phyloP scores from a whole-genome alignment of 1,139 yeast species.

The Pichia sp. region DNA sequence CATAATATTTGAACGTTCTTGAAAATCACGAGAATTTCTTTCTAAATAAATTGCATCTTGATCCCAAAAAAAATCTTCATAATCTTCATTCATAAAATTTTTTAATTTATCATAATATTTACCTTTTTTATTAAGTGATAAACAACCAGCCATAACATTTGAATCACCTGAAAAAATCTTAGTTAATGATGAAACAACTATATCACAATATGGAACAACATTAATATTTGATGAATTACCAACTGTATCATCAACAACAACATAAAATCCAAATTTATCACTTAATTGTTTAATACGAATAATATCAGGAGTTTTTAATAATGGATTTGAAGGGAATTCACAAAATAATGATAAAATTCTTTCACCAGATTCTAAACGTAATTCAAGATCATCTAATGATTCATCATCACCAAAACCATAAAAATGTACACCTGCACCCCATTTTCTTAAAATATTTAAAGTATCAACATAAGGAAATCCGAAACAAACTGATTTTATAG shows the following conservation, averaged over 20 bases:
- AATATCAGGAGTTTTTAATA: constrained; percentile 77
- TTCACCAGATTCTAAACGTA: constrained; percentile 54
- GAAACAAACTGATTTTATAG: constrained; percentile 69
- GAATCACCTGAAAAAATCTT: constrained; percentile 93
- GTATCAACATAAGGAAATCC: constrained; percentile 97
- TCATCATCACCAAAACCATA: constrained; percentile 77
- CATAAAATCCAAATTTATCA: constrained; percentile 61
- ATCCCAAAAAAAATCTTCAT: constrained; percentile 79
- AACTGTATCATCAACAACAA: constrained; percentile 89
- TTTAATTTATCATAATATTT: constrained; percentile 48
- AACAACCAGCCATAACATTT: constrained; percentile 91
- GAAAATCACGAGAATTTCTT: constrained; percentile 87
- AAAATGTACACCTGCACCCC: constrained; percentile 84
- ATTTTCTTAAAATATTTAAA: constrained; percentile 72
- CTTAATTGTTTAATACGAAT: constrained; percentile 57
- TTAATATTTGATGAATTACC: constrained; percentile 86
- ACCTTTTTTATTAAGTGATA: constrained; percentile 69
- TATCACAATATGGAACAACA: constrained; percentile 75
- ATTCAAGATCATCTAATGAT: constrained; percentile 62
- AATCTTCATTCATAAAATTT: constrained; percentile 42
- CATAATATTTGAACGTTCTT: constrained; percentile 56
- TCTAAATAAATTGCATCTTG: constrained; percentile 92
- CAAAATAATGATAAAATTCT: constrained; percentile 70
- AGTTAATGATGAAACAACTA: constrained; percentile 81
- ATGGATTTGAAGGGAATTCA: constrained; percentile 92